These are phyloP conservation scores for Tolypocladium nubicola DNA, from an alignment of 2,329 filamentous ascomycete species.

Conservation along the genomic window DNA sequence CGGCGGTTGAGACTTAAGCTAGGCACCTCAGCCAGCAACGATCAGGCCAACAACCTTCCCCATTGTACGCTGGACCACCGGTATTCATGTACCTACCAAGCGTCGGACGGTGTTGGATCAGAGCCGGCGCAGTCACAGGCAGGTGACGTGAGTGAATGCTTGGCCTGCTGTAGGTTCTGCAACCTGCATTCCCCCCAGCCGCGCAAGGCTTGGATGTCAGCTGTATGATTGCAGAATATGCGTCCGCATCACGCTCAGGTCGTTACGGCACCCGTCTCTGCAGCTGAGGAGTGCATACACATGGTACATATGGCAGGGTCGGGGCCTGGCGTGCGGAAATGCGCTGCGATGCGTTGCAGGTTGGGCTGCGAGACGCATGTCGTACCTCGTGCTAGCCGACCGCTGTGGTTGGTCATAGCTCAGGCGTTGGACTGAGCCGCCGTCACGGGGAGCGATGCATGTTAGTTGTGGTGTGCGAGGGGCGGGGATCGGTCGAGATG, in stretches of 20 bases:
- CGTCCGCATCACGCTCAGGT: not conserved
- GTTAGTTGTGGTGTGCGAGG: not conserved
- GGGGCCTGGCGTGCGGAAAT: not conserved
- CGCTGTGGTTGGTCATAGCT: not conserved
- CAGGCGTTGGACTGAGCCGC: not conserved
- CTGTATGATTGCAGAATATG: not conserved
- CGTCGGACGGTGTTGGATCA: not conserved
- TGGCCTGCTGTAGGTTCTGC: not conserved
- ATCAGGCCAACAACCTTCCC: not conserved
- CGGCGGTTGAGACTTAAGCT: not conserved
- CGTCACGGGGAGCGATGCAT: conserved; percentile 1
- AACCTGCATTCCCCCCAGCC: not conserved
- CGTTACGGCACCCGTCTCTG: not conserved
- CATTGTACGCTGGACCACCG: not conserved
- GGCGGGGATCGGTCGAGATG: not conserved
- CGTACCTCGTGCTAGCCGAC: not conserved
- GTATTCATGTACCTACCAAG: not conserved
- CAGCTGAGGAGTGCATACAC: not conserved
- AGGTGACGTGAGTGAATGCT: not conserved
- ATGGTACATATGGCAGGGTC: not conserved
- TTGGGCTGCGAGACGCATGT: not conserved
- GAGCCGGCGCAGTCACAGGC: not conserved
- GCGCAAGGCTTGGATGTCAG: not conserved
- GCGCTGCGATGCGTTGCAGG: not conserved
- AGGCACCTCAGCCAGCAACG: not conserved